Evolutionary conservation across 177 flowering plant genomes (phyloP), one percentile per base, ranked within the genome.

Genomic region (Vitis hybrid): DNA sequence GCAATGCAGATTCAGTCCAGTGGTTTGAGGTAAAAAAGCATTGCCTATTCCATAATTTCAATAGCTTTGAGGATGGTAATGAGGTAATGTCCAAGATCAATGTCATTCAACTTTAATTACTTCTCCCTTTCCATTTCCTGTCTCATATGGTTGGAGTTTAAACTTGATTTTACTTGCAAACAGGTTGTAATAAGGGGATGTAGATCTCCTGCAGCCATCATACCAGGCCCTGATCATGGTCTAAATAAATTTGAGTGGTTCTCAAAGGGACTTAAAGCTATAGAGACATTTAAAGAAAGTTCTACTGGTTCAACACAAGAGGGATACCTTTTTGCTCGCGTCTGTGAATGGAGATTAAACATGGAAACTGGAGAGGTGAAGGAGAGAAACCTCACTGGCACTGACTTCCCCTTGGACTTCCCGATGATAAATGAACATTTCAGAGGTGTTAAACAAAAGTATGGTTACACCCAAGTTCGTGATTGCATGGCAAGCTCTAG

Each of bases 321-420:
- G 15, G 73, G 75, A 8, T 8, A 2, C 7, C n/a, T 77, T 3
- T 70, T 79, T 50, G 17, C 78, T 49, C 72, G 71, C 1, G 60
- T 66, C 7, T 76, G 80, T 38, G 83, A 82, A 56, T 80, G 85
- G 84, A 75, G 79, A 76, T 57, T 82, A 55, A 80, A 80, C 75
- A 72, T 78, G 76, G 22, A 24, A 24, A 80, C 75, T 4, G 77
- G 77, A n/a, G 70, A 67, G 8, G 83, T 73, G 1, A 65, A 65
- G 53, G 85, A 84, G 72, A 71, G 59, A 53, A 59, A 62, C 60
- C 79, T 84, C 11, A 69, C 77, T 9, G 77, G 80, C 13, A 63
- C 73, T 9, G 57, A 78, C 7, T 69, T 71, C 50, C 63, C 78
- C 0, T 72, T 84, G 81, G 83, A 84, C 2, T 84, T 78, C 28